phyloP scores from a whole-genome alignment of 2,329 filamentous ascomycete genomes.

The Lojkania enalia region DNA sequence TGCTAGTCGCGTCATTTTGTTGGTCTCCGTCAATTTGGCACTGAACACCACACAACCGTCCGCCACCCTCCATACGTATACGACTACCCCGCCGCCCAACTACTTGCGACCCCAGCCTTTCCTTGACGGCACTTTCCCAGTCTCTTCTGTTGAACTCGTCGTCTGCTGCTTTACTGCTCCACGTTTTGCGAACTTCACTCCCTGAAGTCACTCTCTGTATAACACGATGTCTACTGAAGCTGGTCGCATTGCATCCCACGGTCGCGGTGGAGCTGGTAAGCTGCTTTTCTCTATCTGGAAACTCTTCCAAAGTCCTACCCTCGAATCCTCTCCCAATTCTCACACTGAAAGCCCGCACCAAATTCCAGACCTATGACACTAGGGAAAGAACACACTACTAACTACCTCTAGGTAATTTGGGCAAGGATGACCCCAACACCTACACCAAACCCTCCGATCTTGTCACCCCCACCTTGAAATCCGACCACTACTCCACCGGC shows the following conservation, averaged over 20 bases:
- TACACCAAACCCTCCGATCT: slow-evolving; percentile 61
- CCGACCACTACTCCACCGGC: slow-evolving; percentile 82
- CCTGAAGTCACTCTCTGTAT: slow-evolving; percentile 1
- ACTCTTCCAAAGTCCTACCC: neutral
- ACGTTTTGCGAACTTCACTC: neutral
- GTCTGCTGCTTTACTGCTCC: neutral
- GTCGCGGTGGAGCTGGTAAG: slow-evolving; percentile 74
- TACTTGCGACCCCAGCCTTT: too few species aligned
- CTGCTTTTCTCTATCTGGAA: neutral
- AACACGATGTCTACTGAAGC: slow-evolving; percentile 25
- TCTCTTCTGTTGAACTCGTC: neutral
- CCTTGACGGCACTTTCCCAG: too few species aligned
- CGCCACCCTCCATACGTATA: too few species aligned
- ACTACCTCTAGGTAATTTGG: slow-evolving; percentile 52
- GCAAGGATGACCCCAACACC: slow-evolving; percentile 40
- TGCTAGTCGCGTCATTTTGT: slow-evolving; percentile 19
- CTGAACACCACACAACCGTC: too few species aligned
- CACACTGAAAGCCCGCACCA: neutral
- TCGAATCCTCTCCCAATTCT: neutral
- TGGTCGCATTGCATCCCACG: slow-evolving; percentile 59
- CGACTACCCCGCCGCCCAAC: too few species aligned
- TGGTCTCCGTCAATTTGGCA: slow-evolving; percentile 17
- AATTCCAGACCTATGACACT: too few species aligned
- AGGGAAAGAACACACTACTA: too few species aligned
- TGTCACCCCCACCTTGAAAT: slow-evolving; percentile 81